Conservation (phyloP, 768 basidiomycete species). For the Russula foetens region DNA sequence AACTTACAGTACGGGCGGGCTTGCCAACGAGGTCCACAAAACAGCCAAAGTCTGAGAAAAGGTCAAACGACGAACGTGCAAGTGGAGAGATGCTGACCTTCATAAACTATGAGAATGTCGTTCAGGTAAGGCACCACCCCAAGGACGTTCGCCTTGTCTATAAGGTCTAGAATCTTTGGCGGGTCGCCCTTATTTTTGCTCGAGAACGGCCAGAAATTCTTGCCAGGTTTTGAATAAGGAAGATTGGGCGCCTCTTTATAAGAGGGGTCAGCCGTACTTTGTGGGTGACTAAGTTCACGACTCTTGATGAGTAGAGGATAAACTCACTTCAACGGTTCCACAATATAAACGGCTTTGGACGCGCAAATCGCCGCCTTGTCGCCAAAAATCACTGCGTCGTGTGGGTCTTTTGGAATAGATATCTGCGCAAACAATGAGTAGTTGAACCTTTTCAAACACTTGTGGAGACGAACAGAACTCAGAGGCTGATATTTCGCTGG, state of each 20-base stretch:
- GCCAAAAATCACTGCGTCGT: not conserved
- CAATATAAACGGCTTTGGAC: not conserved
- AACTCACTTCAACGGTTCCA: not conserved
- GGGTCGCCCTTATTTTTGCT: not conserved
- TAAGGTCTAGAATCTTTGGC: not conserved
- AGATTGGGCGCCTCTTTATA: not conserved
- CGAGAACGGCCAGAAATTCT: not conserved
- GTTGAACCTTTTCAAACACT: too few relatives aligned
- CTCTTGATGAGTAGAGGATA: not conserved
- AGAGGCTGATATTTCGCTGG: not conserved
- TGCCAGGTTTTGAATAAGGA: not conserved
- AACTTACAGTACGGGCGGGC: not conserved
- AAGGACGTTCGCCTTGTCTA: not conserved
- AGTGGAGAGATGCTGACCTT: not conserved
- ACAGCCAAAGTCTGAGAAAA: not conserved
- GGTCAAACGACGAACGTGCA: not conserved
- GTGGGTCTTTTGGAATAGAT: not conserved
- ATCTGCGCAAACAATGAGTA: not conserved
- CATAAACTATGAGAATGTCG: not conserved
- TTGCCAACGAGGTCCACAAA: not conserved
- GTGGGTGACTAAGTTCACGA: not conserved
- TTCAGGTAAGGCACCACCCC: not conserved
- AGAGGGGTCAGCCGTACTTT: not conserved
- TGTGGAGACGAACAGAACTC: not conserved
- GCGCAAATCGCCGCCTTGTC: not conserved